Evolutionary conservation across 1,284 basidiomycete species (phyloP), one percentile per base, ranked within the genome.

Genomic region (Cryptococcus wingfieldii): DNA sequence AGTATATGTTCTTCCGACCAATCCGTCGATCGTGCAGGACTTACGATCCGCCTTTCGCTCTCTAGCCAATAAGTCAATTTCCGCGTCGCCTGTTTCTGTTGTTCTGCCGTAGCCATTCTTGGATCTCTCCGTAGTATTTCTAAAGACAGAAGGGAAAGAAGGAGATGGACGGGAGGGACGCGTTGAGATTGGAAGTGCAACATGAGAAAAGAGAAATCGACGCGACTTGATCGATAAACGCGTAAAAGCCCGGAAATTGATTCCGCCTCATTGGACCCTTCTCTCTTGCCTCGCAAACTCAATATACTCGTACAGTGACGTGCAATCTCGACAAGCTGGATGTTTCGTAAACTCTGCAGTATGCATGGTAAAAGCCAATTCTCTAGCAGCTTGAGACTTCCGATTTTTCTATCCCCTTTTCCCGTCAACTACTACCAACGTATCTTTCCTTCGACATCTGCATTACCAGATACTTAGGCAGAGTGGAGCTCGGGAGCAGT

Each of bases 401-500:
- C 46, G 3, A 25, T 18, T 47, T 4, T 46, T 46, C 25, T 25
- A 6, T 28, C 27, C 3, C 46, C 25, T 47, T 47, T 27, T 10
- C 13, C 9, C 23, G 23, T 7, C 31, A 7, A 34, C 31, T 34
- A 34, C 31, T 8, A 27, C n/a, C 25, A 23, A 23, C 23, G 23
- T 23, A 23, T 27, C 12, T n/a, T 4, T 27, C 12, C 46, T 8
- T 31, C 25, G 5, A 13, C 9, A 19, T 9, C 38, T 19, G 14
- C 19, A 27, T 14, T 12, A 31, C 38, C 38, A 31, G 47, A 49
- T 38, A 10, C 31, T 56, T 67, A 61, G 37, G 56, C 56, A 37
- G 65, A 67, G 67, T 76, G 73, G 66, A 94, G 81, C 57, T 84
- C 86, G 52, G 91, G 91, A 58, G 86, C 73, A 28, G 79, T 84